These are phyloP conservation scores for Thuidium tamariscinum DNA, from an alignment of 225 moss, liverwort and hornwort species.

Conservation along the genomic window DNA sequence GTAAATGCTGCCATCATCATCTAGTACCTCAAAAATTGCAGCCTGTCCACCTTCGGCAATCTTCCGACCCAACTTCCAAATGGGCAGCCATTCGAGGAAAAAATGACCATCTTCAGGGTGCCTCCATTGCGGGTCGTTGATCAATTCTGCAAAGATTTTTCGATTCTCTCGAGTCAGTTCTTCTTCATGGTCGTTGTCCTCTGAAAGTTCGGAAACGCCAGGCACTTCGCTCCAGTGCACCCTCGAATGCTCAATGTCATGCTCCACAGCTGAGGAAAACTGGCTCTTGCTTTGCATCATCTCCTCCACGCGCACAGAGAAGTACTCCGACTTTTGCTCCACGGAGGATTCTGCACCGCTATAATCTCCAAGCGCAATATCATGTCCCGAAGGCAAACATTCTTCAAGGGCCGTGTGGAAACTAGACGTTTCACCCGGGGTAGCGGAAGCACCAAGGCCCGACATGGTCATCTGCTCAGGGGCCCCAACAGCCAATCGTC, in stretches of 20 bases:
- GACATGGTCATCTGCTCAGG: neutral
- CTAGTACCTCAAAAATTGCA: accelerated
- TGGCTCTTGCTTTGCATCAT: neutral
- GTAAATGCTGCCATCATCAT: accelerated
- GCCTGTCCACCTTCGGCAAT: neutral
- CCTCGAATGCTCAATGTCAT: neutral
- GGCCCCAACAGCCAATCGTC: accelerated
- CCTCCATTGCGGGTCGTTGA: accelerated
- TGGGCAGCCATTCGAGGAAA: accelerated
- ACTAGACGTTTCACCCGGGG: accelerated
- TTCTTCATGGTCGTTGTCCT: neutral
- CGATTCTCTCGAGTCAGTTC: neutral
- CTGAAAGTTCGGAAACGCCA: neutral
- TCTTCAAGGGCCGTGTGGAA: neutral
- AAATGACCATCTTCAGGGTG: accelerated
- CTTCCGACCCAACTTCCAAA: neutral
- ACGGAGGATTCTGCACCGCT: accelerated
- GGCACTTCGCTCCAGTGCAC: neutral
- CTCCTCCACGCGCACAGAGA: neutral
- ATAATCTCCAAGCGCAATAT: neutral
- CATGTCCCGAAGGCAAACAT: neutral
- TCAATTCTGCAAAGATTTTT: neutral
- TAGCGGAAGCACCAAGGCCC: accelerated
- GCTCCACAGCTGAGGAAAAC: neutral
- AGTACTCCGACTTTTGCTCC: neutral